Conservation (phyloP, 352 stramenopile species). For the Pythium rhizo-oryzae region DNA sequence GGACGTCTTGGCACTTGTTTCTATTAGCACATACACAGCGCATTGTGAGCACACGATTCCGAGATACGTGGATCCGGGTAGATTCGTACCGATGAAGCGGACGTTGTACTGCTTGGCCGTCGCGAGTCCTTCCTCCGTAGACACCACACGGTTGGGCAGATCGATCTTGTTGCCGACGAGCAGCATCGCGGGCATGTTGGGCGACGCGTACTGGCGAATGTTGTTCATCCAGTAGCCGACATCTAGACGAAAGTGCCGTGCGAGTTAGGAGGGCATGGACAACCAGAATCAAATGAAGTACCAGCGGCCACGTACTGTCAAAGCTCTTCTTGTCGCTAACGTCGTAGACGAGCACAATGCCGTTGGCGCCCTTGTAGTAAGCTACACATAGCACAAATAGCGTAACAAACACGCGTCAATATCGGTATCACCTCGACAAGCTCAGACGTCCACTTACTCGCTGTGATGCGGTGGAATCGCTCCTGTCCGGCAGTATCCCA, state of each 20-base stretch:
- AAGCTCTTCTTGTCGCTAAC: constrained; percentile 92
- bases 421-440: too few relatives aligned
- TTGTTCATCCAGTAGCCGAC: constrained; percentile 97
- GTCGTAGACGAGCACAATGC: constrained; percentile 95
- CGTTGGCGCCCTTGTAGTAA: constrained; percentile 95
- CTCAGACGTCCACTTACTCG: constrained; percentile 53
- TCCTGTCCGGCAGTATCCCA: constrained; percentile 97
- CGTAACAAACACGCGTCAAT: background rate
- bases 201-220: constrained; percentile 88
- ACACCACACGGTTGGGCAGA: constrained; percentile 82
- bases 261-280: background rate
- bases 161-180: constrained; percentile 94
- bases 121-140: constrained; percentile 76
- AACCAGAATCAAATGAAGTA: too few relatives aligned
- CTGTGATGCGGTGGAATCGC: constrained; percentile 94
- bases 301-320: constrained; percentile 70
- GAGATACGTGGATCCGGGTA: background rate
- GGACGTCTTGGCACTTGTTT: constrained; percentile 90
- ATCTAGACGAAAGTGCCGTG: constrained; percentile 40
- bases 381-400: too few relatives aligned
- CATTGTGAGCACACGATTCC: background rate
- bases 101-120: constrained; percentile 84
- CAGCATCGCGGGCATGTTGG: constrained; percentile 82
- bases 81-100: constrained; percentile 80
- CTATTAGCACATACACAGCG: constrained; percentile 36